Conservation (phyloP, 2,329 filamentous ascomycete genomes). For the Colletotrichum sidae region DNA sequence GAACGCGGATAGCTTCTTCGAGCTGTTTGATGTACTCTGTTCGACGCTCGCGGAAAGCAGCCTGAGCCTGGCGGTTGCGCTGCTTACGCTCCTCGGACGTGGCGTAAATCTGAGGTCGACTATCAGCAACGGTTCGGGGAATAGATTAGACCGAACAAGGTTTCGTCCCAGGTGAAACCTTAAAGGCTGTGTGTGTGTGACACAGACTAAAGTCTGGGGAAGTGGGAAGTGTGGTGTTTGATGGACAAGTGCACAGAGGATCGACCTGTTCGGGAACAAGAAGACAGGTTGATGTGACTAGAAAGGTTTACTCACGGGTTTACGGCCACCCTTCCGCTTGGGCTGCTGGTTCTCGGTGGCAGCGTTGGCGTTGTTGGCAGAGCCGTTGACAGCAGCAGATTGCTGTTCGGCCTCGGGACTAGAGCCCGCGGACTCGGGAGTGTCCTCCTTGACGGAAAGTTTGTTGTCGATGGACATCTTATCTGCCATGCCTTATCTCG, state of each 20-base stretch:
- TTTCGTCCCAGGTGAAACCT: constrained; percentile 26
- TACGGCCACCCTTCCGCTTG: constrained; percentile 97
- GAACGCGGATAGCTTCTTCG: constrained; percentile 95
- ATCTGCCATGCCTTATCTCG: constrained; percentile 68
- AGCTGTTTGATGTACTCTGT: constrained; percentile 99
- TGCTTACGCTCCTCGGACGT: constrained; percentile 99
- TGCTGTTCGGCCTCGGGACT: constrained; percentile 67
- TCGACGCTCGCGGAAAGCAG: constrained; percentile 93
- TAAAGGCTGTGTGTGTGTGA: constrained; percentile 16
- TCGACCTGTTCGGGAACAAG: background rate
- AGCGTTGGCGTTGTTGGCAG: constrained; percentile 43
- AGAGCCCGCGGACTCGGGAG: constrained; percentile 71
- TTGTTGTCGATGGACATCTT: constrained; percentile 76
- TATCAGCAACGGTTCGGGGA: constrained; percentile 36
- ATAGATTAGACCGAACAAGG: constrained; percentile 31
- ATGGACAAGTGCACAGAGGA: constrained; percentile 1
- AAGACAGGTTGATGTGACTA: constrained; percentile 37
- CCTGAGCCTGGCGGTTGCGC: constrained; percentile 95
- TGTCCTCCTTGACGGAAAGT: constrained; percentile 67
- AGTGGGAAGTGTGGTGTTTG: constrained; percentile 33
- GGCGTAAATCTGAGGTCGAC: constrained; percentile 83
- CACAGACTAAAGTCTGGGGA: constrained; percentile 28
- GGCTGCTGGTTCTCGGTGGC: constrained; percentile 72
- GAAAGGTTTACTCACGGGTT: constrained; percentile 81
- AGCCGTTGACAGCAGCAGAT: constrained; percentile 45